Percentiles rank a stretch among this genome's conserved stretches.
Conservation (phyloP, 768 basidiomycete genomes). For the Termitomyces sp. region DNA sequence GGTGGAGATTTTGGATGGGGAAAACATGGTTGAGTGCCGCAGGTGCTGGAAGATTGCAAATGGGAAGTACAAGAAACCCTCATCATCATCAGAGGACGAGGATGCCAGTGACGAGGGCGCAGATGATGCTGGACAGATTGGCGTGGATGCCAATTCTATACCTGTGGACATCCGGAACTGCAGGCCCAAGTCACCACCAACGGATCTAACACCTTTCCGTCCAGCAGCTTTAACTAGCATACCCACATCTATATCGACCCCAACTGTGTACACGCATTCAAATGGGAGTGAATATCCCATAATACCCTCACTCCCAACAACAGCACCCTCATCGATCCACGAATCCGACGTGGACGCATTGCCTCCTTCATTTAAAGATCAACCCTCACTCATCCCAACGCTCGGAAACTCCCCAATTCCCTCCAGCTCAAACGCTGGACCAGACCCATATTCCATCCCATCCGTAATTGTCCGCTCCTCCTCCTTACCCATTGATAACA, state of each 20-base stretch:
- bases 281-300: slow-evolving; percentile 27
- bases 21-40: slow-evolving; percentile 91
- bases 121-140: slow-evolving; percentile 10
- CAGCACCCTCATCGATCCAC: slow-evolving; percentile 18
- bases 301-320: slow-evolving; percentile 34
- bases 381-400: slow-evolving; percentile 11
- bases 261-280: slow-evolving; percentile 28
- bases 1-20: slow-evolving; percentile 91
- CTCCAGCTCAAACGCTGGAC: slow-evolving; percentile 46
- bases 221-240: slow-evolving; percentile 19
- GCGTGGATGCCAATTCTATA: neutral
- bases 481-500: slow-evolving; percentile 4
- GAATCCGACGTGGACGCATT: slow-evolving; percentile 22
- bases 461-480: slow-evolving; percentile 1
- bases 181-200: slow-evolving; percentile 1
- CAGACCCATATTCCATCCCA: slow-evolving; percentile 25
- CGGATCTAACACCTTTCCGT: slow-evolving; percentile 10
- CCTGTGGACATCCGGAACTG: neutral
- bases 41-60: slow-evolving; percentile 92
- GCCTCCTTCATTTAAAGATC: neutral
- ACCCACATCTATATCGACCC: slow-evolving; percentile 36
- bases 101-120: slow-evolving; percentile 23
- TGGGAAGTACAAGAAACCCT: slow-evolving; percentile 43
- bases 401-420: slow-evolving; percentile 47
- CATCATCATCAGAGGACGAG: slow-evolving; percentile 23